phyloP scores from a whole-genome alignment of 139 green algal genomes.

The Trebouxia sp. region DNA sequence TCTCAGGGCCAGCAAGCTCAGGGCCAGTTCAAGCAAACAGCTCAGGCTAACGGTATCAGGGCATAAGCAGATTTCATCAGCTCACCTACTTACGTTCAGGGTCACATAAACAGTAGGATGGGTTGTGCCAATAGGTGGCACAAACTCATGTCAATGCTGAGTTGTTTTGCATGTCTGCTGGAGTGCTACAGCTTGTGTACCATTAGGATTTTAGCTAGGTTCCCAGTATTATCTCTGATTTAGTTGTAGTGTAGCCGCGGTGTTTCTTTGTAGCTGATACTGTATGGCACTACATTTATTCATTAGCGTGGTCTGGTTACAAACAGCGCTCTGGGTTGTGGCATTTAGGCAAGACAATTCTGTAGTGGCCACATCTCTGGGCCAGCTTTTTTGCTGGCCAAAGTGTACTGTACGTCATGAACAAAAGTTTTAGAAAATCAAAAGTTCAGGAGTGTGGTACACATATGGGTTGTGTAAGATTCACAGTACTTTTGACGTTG shows the following conservation, averaged over 20 bases:
- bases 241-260: background rate
- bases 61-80: background rate
- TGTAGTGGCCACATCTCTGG: too few species aligned
- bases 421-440: too few species aligned
- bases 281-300: background rate
- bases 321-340: background rate
- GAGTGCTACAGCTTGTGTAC: background rate
- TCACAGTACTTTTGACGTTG: too few species aligned
- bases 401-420: too few species aligned
- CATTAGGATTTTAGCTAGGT: background rate
- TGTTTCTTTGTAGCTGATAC: background rate
- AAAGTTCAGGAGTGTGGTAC: too few species aligned
- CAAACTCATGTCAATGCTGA: too few species aligned
- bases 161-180: too few species aligned
- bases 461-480: too few species aligned
- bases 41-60: background rate
- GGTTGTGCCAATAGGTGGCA: background rate
- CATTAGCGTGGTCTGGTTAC: background rate
- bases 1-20: slow-evolving; percentile 19
- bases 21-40: slow-evolving; percentile 14
- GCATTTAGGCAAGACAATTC: background rate
- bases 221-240: background rate
- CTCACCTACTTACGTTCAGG: background rate
- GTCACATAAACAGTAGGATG: background rate
- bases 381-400: too few species aligned